Base-by-base conservation (phyloP, 306 rosid species). In the Vicia sativa region DNA sequence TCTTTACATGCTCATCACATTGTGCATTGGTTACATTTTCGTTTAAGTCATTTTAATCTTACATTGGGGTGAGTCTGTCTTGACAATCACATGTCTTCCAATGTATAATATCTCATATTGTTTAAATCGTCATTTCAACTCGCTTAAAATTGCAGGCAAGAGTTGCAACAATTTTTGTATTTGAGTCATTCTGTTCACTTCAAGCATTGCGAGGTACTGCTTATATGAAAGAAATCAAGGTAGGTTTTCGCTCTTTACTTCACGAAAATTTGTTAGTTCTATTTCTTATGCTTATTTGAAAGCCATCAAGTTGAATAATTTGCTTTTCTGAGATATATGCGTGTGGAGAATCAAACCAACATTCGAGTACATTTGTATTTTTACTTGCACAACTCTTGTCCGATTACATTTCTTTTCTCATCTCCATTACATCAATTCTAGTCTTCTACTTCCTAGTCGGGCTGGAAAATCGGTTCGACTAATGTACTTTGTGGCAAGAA, bases 351-450 rank as follows among this genome's bases (percentile, higher is more conserved):
- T 82, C 92, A 57, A 93, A 93, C 70, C 85, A 88, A 78, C 99
- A 93, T 70, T 86, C 95, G 3, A 85, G 95, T 28, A 83, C 96
- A 15, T 41, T 87, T 11, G 97, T 93, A 56, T 93, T 93, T 82
- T 75, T 90, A 35, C 81, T 90, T 11, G 99, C 96, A 44, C 99
- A 93, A 75, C 87, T 93, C 83, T 78, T 90, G 80, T 90, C 99
- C 41, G 87, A 93, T 93, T 55, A 97, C 99, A 0, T 90, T 90
- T 86, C 92, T 59, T 93, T 93, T 76, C 99, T 93, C 75, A 85
- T 93, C 76, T 83, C 99, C 66, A 93, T 93, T 66, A 87, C 97
- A 6, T 82, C 99, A 44, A 93, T 95, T 76, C 95, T 90, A 1
- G 90, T 87, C 77, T 90, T 93, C 82, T 93, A 93, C 78, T 93